Percentiles rank a stretch among this genome's conserved stretches.
These are phyloP conservation scores for Mortierella sp. DNA, from an alignment of 371 early-diverging fungal genomes.

Conservation along the genomic window DNA sequence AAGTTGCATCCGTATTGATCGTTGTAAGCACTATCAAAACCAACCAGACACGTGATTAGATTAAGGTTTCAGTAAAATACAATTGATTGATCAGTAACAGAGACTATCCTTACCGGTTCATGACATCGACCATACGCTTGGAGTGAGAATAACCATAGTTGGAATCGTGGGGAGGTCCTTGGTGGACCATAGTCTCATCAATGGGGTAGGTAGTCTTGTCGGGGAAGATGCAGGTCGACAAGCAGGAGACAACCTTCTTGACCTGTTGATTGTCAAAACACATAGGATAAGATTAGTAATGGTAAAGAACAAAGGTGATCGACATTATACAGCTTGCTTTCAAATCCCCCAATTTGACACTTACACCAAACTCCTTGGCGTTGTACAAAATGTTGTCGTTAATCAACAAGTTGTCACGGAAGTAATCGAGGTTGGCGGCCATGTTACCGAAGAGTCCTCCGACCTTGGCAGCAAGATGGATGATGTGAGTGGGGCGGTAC, in stretches of 20 bases:
- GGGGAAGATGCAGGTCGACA: slow-evolving; percentile 92
- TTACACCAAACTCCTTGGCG: slow-evolving; percentile 72
- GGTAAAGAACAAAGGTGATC: background rate
- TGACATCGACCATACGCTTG: slow-evolving; percentile 91
- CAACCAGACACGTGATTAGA: background rate
- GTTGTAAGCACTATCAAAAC: slow-evolving; percentile 72
- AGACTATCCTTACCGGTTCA: slow-evolving; percentile 73
- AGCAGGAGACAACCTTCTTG: slow-evolving; percentile 88
- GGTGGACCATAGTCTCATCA: slow-evolving; percentile 91
- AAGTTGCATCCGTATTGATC: slow-evolving; percentile 88
- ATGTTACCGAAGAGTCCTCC: slow-evolving; percentile 92
- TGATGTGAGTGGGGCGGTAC: slow-evolving; percentile 85
- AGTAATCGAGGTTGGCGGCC: slow-evolving; percentile 85
- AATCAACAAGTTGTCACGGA: slow-evolving; percentile 84
- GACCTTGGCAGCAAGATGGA: slow-evolving; percentile 90
- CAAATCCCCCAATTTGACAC: slow-evolving; percentile 23
- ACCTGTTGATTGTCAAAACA: slow-evolving; percentile 60
- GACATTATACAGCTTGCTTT: background rate
- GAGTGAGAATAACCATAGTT: slow-evolving; percentile 93
- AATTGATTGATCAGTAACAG: background rate
- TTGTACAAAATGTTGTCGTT: slow-evolving; percentile 85
- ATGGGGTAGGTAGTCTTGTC: slow-evolving; percentile 91
- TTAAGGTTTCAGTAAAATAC: background rate
- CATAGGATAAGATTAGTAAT: background rate
- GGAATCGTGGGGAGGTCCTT: slow-evolving; percentile 87